Evolutionary conservation across 2,329 filamentous ascomycete genomes (phyloP), one percentile per base, ranked within the genome.

Genomic region (Penicillium crustosum): DNA sequence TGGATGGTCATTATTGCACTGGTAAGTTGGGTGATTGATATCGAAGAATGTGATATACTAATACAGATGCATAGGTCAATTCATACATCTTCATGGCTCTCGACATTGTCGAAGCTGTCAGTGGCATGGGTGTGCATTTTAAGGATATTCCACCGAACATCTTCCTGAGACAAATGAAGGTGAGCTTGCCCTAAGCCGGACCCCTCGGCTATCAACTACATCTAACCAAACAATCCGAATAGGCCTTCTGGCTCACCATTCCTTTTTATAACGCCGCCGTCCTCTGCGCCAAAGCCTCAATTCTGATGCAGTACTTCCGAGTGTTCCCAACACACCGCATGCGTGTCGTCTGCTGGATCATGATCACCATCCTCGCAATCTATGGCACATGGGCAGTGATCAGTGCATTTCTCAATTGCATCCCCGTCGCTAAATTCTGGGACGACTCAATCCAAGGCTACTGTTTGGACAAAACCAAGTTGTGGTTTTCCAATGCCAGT

Each of bases 281-380:
- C 0, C 63, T 74, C 50, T 72, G 73, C 57, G 78, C 78, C 41
- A 81, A 81, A 68, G 72, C 74, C 25, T 80, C 78, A 0, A 79
- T 82, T 51, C 66, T 82, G n/a, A 68, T 79, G 53, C 79, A 81
- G 61, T 81, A 81, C 61, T 74, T 79, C 23, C 78, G 77, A 38
- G 73, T 82, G 48, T 80, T 81, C 64, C 70, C 66, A 35, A 71
- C 68, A 3, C 69, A 60, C 7, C 61, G 60, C 35, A 74, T 73
- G 62, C 71, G 76, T 5, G 53, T 71, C 21, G 59, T 72, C 27
- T 78, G 73, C 60, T 77, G 70, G 65, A 45, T 66, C 12, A 71
- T 80, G 62, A 69, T 80, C 25, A 55, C 62, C 0, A 45, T 73
- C 55, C 55, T 75, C 67, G 76, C 23, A 41, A 65, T 66, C 6